Evolutionary conservation across 495 filamentous ascomycete genomes (phyloP), one percentile per base, ranked within the genome.

Genomic region (Apiosordaria backusii): DNA sequence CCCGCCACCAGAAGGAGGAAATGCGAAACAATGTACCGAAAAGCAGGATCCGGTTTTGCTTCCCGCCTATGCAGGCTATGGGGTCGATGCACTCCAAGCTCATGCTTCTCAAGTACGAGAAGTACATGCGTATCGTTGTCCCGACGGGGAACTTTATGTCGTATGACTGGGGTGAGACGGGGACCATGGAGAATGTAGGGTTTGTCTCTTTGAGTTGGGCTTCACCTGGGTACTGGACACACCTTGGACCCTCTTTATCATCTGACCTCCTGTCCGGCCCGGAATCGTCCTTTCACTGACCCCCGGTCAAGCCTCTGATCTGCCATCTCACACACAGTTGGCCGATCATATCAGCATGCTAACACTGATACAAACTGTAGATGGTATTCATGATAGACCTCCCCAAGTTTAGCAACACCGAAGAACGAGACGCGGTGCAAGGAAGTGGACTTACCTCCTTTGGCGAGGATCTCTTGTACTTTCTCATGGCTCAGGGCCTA

Each of bases 71-170:
- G 85, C 83, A 58, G 40, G 60, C 67, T 18, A 57, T 74, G 1
- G 81, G 81, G 10, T 68, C 82, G 69, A 97, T 96, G 93, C 93
- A 97, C 71, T 95, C 91, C 4, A 97, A 97, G 70, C 76, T 97
- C 15, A 90, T 92, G 84, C 80, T 97, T 0, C 81, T 97, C 0
- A 92, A 91, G 68, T 88, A 92, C 67, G 79, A 82, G 0, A 71
- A 66, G 0, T 86, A 93, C 71, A 72, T 96, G 2, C 84, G 93
- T 0, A 82, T 97, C 10, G 93, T 84, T 0, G 83, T 97, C 0
- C 92, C 93, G 0, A 92, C 85, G 9, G 93, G 90, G 0, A 97
- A 97, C 66, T 74, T 96, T 4, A 84, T 88, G n/a, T 77, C 83
- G 1, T 89, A 87, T 68, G 93, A 97, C 72, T 96, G 93, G 93